Conservation (phyloP, 2,329 filamentous ascomycete genomes). For the Fusarium hainanense region DNA sequence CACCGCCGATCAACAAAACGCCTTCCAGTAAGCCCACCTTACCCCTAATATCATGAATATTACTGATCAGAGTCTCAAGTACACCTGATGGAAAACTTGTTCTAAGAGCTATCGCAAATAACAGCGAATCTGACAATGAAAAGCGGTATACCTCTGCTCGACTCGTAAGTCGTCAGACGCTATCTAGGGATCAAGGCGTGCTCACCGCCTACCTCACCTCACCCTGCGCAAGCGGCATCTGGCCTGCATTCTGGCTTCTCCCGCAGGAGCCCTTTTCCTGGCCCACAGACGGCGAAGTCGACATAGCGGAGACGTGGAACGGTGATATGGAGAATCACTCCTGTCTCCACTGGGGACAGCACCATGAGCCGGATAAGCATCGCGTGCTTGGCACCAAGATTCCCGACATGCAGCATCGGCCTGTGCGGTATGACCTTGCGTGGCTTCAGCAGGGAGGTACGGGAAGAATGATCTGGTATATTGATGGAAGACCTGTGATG, state of each 20-base stretch:
- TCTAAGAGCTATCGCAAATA: conserved; percentile 60
- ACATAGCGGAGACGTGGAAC: conserved; percentile 72
- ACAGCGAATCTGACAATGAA: conserved; percentile 48
- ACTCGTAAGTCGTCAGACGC: conserved; percentile 63
- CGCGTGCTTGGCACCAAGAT: conserved; percentile 64
- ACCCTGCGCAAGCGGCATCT: conserved; percentile 66
- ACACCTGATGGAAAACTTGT: conserved; percentile 60
- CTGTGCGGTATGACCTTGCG: conserved; percentile 65
- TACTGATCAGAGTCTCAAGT: not conserved
- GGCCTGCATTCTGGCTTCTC: conserved; percentile 72
- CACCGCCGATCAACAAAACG: conserved; percentile 60
- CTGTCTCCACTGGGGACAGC: conserved; percentile 69
- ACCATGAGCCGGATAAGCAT: conserved; percentile 67
- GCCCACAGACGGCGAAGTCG: conserved; percentile 69
- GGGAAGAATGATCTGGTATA: conserved; percentile 67
- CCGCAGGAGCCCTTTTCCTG: conserved; percentile 68
- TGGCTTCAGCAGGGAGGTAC: conserved; percentile 59
- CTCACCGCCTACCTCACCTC: conserved; percentile 62
- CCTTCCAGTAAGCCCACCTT: conserved; percentile 57
- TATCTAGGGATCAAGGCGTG: conserved; percentile 63
- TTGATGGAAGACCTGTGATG: conserved; percentile 68
- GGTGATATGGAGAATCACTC: conserved; percentile 65
- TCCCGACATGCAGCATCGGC: conserved; percentile 58
- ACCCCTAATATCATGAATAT: not conserved
- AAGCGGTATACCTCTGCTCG: conserved; percentile 66